Evolutionary conservation across 2,329 filamentous ascomycete genomes (phyloP).

Genomic region (Ascosphaera acerosa): DNA sequence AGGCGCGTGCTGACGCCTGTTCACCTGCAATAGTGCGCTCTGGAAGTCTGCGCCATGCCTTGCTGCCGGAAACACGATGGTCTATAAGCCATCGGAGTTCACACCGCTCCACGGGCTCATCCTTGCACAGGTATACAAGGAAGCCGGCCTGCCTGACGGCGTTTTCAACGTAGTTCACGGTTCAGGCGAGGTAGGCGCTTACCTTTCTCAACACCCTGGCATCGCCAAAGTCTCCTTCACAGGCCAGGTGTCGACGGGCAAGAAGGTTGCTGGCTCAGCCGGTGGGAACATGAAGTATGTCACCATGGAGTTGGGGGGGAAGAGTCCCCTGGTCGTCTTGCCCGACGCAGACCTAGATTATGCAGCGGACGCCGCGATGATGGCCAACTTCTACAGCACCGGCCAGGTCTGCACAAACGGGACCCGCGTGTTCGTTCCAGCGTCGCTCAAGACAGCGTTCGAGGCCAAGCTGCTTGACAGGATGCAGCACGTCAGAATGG

Average conservation of each 20-base stretch:
- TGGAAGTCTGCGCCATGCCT: conserved; percentile 77
- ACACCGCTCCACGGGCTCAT: conserved; percentile 59
- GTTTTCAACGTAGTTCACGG: conserved; percentile 78
- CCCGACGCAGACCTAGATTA: conserved; percentile 53
- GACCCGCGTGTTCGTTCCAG: conserved; percentile 61
- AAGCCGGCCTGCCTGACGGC: conserved; percentile 55
- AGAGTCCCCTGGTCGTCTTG: conserved; percentile 56
- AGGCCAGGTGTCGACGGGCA: conserved; percentile 59
- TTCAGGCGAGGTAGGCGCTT: conserved; percentile 49
- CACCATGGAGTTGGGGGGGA: conserved; percentile 79
- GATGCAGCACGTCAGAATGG: conserved; percentile 42
- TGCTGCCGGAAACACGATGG: conserved; percentile 69
- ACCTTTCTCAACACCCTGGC: conserved; percentile 42
- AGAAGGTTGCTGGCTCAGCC: conserved; percentile 53
- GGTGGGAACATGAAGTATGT: conserved; percentile 67
- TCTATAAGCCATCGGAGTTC: conserved; percentile 75
- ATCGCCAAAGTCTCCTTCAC: conserved; percentile 81
- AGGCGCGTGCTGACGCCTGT: too few species aligned
- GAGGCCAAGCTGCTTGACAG: conserved; percentile 44
- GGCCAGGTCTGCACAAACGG: conserved; percentile 89
- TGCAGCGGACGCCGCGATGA: conserved; percentile 76
- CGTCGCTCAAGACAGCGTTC: conserved; percentile 37
- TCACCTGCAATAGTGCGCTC: conserved; percentile 37
- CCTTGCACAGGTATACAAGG: conserved; percentile 48
- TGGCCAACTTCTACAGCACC: conserved; percentile 79